These are phyloP conservation scores for Claviceps citrina DNA, from an alignment of 2,329 filamentous ascomycete genomes.

Conservation along the genomic window DNA sequence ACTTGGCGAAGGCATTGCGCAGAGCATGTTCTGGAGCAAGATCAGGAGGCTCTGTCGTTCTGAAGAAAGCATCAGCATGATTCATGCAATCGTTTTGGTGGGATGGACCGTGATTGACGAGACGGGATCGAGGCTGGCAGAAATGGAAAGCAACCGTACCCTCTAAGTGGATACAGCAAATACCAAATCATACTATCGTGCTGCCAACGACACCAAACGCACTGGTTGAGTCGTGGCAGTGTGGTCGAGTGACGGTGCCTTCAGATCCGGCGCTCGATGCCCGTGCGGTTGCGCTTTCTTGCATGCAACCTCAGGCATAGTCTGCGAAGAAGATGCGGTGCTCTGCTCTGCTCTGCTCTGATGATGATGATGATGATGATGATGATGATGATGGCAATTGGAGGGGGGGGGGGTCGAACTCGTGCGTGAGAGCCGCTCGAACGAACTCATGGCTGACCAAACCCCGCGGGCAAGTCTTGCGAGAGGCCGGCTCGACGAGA, in stretches of 20 bases:
- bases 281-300: not conserved
- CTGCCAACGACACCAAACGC: not conserved
- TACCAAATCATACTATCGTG: constrained; percentile 4
- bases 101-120: not conserved
- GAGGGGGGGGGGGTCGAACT: no score
- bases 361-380: no score
- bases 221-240: not conserved
- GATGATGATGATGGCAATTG: not conserved
- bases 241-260: not conserved
- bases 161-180: constrained; percentile 8
- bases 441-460: not conserved
- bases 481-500: not conserved
- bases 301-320: no score
- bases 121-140: constrained; percentile 1
- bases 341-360: no score
- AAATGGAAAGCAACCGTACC: constrained; percentile 1
- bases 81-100: no score
- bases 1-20: constrained; percentile 47
- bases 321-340: no score
- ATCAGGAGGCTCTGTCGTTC: constrained; percentile 58
- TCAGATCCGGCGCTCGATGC: not conserved
- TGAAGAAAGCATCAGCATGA: constrained; percentile 16
- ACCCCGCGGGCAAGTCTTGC: not conserved
- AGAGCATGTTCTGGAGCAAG: constrained; percentile 50
- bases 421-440: not conserved